These are phyloP conservation scores for Fusarium sp. DNA, from an alignment of 2,329 filamentous ascomycete species.

Conservation along the genomic window DNA sequence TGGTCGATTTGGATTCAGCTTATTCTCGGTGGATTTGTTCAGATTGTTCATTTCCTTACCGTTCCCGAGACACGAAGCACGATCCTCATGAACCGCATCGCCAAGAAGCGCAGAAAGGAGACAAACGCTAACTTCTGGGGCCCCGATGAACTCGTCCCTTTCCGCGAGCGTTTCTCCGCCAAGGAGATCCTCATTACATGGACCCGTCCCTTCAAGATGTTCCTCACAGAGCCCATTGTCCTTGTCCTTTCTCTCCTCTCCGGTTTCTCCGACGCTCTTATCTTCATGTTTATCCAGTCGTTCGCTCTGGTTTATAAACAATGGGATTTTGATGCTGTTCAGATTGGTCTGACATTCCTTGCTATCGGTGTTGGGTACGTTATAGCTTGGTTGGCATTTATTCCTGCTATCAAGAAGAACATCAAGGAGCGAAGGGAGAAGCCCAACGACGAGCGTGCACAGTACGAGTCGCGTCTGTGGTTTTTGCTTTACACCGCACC, in stretches of 20 bases:
- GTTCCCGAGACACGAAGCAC: conserved; percentile 84
- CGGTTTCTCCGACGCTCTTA: conserved; percentile 78
- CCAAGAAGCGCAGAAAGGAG: conserved; percentile 75
- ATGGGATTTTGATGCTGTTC: conserved; percentile 69
- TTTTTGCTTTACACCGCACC: conserved; percentile 72
- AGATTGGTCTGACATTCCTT: conserved; percentile 70
- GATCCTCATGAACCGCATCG: conserved; percentile 81
- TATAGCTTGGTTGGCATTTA: conserved; percentile 68
- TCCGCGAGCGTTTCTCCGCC: conserved; percentile 66
- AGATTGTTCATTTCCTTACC: conserved; percentile 71
- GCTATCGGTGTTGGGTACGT: conserved; percentile 75
- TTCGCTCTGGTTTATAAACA: conserved; percentile 75
- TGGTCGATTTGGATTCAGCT: conserved; percentile 87
- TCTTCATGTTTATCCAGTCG: conserved; percentile 81
- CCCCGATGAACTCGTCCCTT: conserved; percentile 75
- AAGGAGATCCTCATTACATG: conserved; percentile 67
- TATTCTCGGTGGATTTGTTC: conserved; percentile 78
- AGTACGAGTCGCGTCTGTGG: conserved; percentile 75
- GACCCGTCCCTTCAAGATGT: conserved; percentile 76
- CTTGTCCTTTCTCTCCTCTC: conserved; percentile 75
- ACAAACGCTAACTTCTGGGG: conserved; percentile 73
- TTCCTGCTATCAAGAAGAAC: conserved; percentile 66
- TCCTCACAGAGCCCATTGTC: conserved; percentile 79
- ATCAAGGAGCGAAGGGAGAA: conserved; percentile 61
- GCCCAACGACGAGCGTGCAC: conserved; percentile 66